A percentile compares a stretch with the other conserved stretches of the same genome.
These are phyloP conservation scores for Elongisporangium senticosum DNA, from an alignment of 352 stramenopile species.

Conservation along the genomic window DNA sequence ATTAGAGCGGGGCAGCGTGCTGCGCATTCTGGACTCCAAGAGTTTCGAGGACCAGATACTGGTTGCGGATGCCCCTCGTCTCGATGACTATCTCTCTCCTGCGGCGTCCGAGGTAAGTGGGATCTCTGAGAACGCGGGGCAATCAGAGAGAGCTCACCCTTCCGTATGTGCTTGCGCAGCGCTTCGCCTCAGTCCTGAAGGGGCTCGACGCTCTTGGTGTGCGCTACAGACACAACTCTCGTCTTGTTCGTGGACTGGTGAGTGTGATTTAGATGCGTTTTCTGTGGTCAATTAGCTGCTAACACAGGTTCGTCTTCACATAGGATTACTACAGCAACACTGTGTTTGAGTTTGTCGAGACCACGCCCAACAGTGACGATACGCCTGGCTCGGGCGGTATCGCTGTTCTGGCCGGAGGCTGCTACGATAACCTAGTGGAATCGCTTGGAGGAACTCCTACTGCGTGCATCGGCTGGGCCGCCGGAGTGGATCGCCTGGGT, in stretches of 20 bases:
- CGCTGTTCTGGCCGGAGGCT: conserved; percentile 77
- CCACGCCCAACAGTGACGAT: conserved; percentile 8
- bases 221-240: conserved; percentile 49
- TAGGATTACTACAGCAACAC: conserved; percentile 90
- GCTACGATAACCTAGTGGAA: conserved; percentile 73
- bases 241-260: conserved; percentile 81
- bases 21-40: conserved; percentile 87
- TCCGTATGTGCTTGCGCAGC: conserved; percentile 22
- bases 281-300: not conserved
- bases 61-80: conserved; percentile 53
- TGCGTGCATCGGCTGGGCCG: conserved; percentile 80
- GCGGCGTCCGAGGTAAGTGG: conserved; percentile 38
- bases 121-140: not conserved
- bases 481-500: conserved; percentile 73
- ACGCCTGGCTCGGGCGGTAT: conserved; percentile 36
- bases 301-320: not conserved
- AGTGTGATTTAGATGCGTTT: conserved; percentile 1
- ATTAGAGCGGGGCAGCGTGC: conserved; percentile 73
- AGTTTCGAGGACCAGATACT: conserved; percentile 61
- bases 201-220: conserved; percentile 62
- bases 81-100: conserved; percentile 59
- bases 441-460: conserved; percentile 52
- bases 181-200: conserved; percentile 58
- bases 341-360: conserved; percentile 86
- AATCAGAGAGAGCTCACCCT: not conserved